Evolutionary conservation across 495 filamentous ascomycete genomes (phyloP).

Genomic region (Penicillium arizonense): DNA sequence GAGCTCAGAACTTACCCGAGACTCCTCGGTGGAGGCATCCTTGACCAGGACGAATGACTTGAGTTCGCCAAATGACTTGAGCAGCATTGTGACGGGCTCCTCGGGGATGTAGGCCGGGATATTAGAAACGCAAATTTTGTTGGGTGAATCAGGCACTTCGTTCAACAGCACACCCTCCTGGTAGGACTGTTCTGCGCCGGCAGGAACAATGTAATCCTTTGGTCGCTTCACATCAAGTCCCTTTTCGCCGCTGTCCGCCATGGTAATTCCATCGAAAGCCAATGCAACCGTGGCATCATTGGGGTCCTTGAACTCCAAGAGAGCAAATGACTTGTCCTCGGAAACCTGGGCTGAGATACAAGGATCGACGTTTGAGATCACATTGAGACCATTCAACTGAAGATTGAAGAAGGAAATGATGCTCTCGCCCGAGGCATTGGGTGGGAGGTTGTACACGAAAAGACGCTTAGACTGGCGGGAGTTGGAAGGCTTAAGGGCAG

Average conservation of each 20-base stretch:
- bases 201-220: slow-evolving; percentile 96
- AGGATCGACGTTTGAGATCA: slow-evolving; percentile 78
- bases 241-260: slow-evolving; percentile 64
- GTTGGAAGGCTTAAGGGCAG: slow-evolving; percentile 85
- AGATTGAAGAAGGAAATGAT: slow-evolving; percentile 90
- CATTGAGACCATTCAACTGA: slow-evolving; percentile 91
- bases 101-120: slow-evolving; percentile 85
- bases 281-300: slow-evolving; percentile 88
- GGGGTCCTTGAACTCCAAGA: slow-evolving; percentile 86
- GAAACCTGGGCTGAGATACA: slow-evolving; percentile 83
- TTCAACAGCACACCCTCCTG: slow-evolving; percentile 76
- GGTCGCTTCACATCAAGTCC: slow-evolving; percentile 85
- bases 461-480: slow-evolving; percentile 91
- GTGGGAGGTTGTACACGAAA: slow-evolving; percentile 78
- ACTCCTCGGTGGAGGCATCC: slow-evolving; percentile 81
- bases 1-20: slow-evolving; percentile 62
- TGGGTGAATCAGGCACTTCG: slow-evolving; percentile 83
- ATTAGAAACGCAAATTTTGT: slow-evolving; percentile 92
- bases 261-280: slow-evolving; percentile 83
- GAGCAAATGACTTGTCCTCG: slow-evolving; percentile 73
- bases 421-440: slow-evolving; percentile 63
- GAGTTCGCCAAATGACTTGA: slow-evolving; percentile 86
- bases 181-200: slow-evolving; percentile 71
- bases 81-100: slow-evolving; percentile 84
- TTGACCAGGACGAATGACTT: slow-evolving; percentile 93